These are phyloP conservation scores for Cytospora paraplurivora DNA, from an alignment of 2,329 filamentous ascomycete genomes.

Conservation along the genomic window DNA sequence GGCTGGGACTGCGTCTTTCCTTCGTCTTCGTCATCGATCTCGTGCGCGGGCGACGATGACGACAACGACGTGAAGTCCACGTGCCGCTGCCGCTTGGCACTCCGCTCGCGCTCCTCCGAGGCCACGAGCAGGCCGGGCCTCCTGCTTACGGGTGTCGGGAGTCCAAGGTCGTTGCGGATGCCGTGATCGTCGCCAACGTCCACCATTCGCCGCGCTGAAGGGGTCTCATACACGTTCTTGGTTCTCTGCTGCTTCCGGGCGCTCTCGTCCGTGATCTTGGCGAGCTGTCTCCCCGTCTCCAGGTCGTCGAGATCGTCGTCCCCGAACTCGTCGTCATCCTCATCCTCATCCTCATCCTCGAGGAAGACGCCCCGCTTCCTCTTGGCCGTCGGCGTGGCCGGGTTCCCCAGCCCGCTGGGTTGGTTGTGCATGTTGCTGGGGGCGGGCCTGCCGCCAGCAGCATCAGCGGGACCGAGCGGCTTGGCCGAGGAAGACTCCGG, in stretches of 20 bases:
- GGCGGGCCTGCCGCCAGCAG: not conserved
- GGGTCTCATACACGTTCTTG: slow-evolving; percentile 34
- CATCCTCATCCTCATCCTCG: slow-evolving; percentile 32
- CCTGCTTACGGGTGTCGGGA: slow-evolving; percentile 38
- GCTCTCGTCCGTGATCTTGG: slow-evolving; percentile 41
- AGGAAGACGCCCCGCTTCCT: slow-evolving; percentile 34
- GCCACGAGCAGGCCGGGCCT: slow-evolving; percentile 25
- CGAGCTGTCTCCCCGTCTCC: slow-evolving; percentile 45
- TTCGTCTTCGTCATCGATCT: not conserved
- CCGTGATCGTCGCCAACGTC: slow-evolving; percentile 28
- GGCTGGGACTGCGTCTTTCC: not conserved
- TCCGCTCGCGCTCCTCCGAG: slow-evolving; percentile 21
- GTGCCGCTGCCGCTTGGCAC: slow-evolving; percentile 24
- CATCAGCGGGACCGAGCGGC: not conserved
- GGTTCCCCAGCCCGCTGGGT: not conserved
- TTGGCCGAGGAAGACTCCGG: not conserved
- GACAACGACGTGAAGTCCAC: not conserved
- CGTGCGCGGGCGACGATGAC: not conserved
- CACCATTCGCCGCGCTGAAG: slow-evolving; percentile 31
- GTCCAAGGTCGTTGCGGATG: slow-evolving; percentile 23
- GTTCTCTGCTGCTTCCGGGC: slow-evolving; percentile 33
- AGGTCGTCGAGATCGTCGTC: slow-evolving; percentile 41
- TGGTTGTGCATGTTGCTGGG: not conserved
- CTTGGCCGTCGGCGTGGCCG: slow-evolving; percentile 35
- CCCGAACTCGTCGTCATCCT: slow-evolving; percentile 33